Conservation (phyloP, 768 basidiomycete species). For the Pulveroboletus sp. region DNA sequence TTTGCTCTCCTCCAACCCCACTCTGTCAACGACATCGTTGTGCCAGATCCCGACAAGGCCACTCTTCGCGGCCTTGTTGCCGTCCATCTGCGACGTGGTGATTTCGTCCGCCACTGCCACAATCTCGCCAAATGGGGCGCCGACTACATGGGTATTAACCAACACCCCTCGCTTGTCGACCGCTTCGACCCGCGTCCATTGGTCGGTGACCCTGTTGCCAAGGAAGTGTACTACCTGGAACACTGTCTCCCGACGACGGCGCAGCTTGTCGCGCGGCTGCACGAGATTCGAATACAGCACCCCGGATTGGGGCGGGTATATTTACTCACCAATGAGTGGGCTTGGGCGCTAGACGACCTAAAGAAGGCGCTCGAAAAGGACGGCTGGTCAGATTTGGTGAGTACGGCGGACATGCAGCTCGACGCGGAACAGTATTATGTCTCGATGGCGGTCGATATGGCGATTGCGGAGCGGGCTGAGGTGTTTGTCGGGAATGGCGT, state of each 20-base stretch:
- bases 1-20: slow-evolving; percentile 38
- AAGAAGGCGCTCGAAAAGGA: slow-evolving; percentile 36
- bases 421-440: slow-evolving; percentile 45
- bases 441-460: slow-evolving; percentile 56
- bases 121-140: slow-evolving; percentile 43
- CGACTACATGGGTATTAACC: slow-evolving; percentile 48
- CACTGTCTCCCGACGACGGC: slow-evolving; percentile 40
- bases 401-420: slow-evolving; percentile 38
- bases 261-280: slow-evolving; percentile 39
- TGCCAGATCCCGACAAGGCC: slow-evolving; percentile 11
- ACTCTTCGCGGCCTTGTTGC: slow-evolving; percentile 45
- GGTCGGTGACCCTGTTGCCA: slow-evolving; percentile 2
- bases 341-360: slow-evolving; percentile 39
- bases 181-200: slow-evolving; percentile 32
- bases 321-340: slow-evolving; percentile 50
- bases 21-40: slow-evolving; percentile 21
- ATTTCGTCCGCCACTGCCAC: slow-evolving; percentile 54
- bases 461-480: slow-evolving; percentile 50
- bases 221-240: slow-evolving; percentile 8
- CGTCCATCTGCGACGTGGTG: slow-evolving; percentile 54
- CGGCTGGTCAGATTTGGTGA: slow-evolving; percentile 48
- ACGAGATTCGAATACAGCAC: slow-evolving; percentile 32
- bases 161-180: slow-evolving; percentile 37
- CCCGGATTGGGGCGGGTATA: slow-evolving; percentile 34
- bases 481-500: slow-evolving; percentile 62